Base-by-base conservation (phyloP, 352 stramenopile species). In the Pythium coloratum region DNA sequence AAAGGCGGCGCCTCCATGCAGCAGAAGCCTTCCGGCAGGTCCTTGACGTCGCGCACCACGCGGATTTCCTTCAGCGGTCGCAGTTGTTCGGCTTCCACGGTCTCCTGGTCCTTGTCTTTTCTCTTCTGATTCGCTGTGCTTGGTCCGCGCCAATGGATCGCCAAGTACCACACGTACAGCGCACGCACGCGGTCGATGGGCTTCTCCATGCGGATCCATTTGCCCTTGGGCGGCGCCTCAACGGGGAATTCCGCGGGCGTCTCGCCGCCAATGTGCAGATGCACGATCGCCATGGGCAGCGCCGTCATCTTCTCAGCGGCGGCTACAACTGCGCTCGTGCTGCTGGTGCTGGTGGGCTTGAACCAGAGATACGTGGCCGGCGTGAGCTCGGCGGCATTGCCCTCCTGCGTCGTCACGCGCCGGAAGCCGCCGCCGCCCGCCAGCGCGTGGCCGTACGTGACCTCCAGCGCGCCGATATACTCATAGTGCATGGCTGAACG, bases 321-420 rank as follows among this genome's bases (percentile, higher is more conserved):
- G 56, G 28, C 56, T 36, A 55, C 26, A 36, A 33, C 40, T 12
- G 38, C 42, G 16, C 36, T 36, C n/a, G 55, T 57, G n/a, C 28
- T 47, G n/a, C 28, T 50, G 14, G 54, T 72, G 34, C 59, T 65
- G 10, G 77, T 70, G 54, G 75, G 62, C 54, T 91, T 91, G 77
- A 89, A 96, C 88, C 88, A 96, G 53, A 96, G 84, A 71, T 83
- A 96, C 64, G 88, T 96, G 56, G 79, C 72, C 13, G 86, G 86
- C 65, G 88, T 73, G 63, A 96, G 71, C 75, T 96, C 88, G 24
- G 88, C 88, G 18, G 88, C 88, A 14, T 59, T 80, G 42, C 88
- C 86, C 40, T 90, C 81, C 46, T 76, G 75, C 6, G 77, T 93
- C 55, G 88, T 96, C 26, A 95, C 88, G 64, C 88, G 88, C 66